Evolutionary conservation across 2,329 filamentous ascomycete genomes (phyloP).

Genomic region (Stachybotrys chlorohalonatus): DNA sequence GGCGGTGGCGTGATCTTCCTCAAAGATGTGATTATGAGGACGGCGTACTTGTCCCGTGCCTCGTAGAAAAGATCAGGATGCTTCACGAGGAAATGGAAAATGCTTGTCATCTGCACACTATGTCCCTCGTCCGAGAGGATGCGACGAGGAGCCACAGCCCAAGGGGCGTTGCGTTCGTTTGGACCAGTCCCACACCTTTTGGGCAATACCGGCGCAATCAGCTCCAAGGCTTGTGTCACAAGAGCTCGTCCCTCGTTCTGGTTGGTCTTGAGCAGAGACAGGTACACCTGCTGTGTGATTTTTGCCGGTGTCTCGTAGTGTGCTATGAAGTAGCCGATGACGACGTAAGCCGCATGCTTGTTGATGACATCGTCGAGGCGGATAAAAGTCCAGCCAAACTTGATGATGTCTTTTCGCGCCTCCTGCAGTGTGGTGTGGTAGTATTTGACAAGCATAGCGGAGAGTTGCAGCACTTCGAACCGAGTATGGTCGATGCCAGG

Average conservation of each 20-base stretch:
- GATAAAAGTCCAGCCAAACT: slow-evolving; percentile 98
- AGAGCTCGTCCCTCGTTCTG: slow-evolving; percentile 89
- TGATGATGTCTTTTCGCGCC: slow-evolving; percentile 94
- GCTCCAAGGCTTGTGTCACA: slow-evolving; percentile 87
- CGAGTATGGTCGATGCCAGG: slow-evolving; percentile 89
- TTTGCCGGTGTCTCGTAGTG: slow-evolving; percentile 94
- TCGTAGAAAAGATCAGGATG: slow-evolving; percentile 94
- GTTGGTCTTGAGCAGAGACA: slow-evolving; percentile 81
- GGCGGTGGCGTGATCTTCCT: slow-evolving; percentile 78
- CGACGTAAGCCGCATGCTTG: slow-evolving; percentile 94
- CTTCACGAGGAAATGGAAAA: slow-evolving; percentile 91
- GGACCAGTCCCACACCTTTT: slow-evolving; percentile 64
- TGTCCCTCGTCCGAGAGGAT: slow-evolving; percentile 91
- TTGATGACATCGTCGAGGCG: slow-evolving; percentile 98
- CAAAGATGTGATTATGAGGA: slow-evolving; percentile 79
- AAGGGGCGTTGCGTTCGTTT: slow-evolving; percentile 68
- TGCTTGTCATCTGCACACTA: slow-evolving; percentile 91
- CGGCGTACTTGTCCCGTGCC: slow-evolving; percentile 81
- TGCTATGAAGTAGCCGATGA: slow-evolving; percentile 95
- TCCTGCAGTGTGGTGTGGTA: slow-evolving; percentile 83
- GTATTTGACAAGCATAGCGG: slow-evolving; percentile 91
- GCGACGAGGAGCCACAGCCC: slow-evolving; percentile 82
- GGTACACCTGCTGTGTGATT: slow-evolving; percentile 92
- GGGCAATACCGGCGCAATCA: slow-evolving; percentile 88
- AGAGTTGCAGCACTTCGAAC: slow-evolving; percentile 92